Evolutionary conservation across 768 basidiomycete genomes (phyloP).

Genomic region (Serendipita vermifera): DNA sequence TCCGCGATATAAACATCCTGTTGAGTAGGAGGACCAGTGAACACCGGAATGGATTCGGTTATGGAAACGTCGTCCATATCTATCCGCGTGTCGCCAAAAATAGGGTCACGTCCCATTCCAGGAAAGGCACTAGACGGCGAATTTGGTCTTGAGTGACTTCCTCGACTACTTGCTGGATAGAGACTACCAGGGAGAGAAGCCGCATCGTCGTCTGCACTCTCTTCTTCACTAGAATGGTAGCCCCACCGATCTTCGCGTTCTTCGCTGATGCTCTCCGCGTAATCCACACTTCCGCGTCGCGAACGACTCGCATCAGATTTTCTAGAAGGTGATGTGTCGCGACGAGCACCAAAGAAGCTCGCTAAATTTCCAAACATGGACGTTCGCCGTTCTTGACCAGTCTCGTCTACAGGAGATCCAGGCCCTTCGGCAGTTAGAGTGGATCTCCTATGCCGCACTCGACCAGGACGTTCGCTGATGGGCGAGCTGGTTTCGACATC

Average conservation of each 20-base stretch:
- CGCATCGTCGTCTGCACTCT: slow-evolving; percentile 32
- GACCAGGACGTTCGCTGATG: neutral
- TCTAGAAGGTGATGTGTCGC: neutral
- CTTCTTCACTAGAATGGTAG: slow-evolving; percentile 76
- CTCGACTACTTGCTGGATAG: slow-evolving; percentile 26
- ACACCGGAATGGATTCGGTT: slow-evolving; percentile 44
- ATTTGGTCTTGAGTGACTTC: slow-evolving; percentile 43
- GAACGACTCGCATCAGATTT: slow-evolving; percentile 19
- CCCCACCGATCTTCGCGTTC: slow-evolving; percentile 75
- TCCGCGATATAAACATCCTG: slow-evolving; percentile 79
- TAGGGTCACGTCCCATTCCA: slow-evolving; percentile 55
- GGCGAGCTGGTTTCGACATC: slow-evolving; percentile 1
- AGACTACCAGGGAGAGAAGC: slow-evolving; percentile 27
- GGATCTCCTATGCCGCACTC: neutral
- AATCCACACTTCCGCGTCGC: slow-evolving; percentile 41
- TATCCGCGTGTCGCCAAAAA: slow-evolving; percentile 72
- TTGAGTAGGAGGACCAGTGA: slow-evolving; percentile 67
- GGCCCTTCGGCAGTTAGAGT: slow-evolving; percentile 29
- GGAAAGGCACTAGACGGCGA: slow-evolving; percentile 49
- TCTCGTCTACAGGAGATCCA: slow-evolving; percentile 37
- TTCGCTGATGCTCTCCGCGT: slow-evolving; percentile 41
- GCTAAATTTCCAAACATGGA: slow-evolving; percentile 11
- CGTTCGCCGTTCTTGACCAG: slow-evolving; percentile 27
- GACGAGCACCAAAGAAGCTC: slow-evolving; percentile 11
- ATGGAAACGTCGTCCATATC: slow-evolving; percentile 50